Base-by-base conservation (phyloP, 73 alveolate genomes). In the Symbiodinium natans region DNA sequence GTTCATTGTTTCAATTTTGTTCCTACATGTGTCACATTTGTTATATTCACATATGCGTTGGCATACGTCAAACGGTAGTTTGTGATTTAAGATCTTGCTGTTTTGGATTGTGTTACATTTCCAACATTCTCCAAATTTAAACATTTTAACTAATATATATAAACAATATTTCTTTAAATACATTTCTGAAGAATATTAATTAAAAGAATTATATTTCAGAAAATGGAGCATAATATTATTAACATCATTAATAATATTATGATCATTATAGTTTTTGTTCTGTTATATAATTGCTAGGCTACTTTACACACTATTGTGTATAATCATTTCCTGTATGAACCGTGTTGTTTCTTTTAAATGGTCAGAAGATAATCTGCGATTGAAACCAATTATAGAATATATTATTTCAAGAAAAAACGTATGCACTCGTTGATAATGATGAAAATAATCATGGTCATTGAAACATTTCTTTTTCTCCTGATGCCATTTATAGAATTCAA, bases 1-100 rank as follows among this genome's bases (percentile, higher is more conserved):
- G 74, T 56, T 56, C 25, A 11, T 8, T 56, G 74, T 56, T 56
- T 56, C 74, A 8, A 56, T 56, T 56, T 56, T 56, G 74, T 56
- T 56, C 74, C 74, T 56, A 56, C 74, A 56, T 56, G 74, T 56
- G 31, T 56, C 74, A 56, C 74, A 56, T 56, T 56, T 56, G 74
- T 56, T n/a, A 56, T 56, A 56, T 56, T 56, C 74, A 21, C 31
- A 56, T 56, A 56, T 19, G 31, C 31, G 56, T 11, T 56, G 74
- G 31, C 74, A 56, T 19, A 56, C 5, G 15, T 56, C 74, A 56
- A 56, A 21, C 15, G 74, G 74, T 56, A 56, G 31, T 21, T 56
- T 56, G 31, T 56, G 74, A 56, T 19, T 56, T 56, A 56, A 56
- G 74, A 56, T 19, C 74, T 56, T 56, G 74, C 25, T 56, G 25